phyloP scores from a whole-genome alignment of 73 alveolate species.

The Loxodes magnus region DNA sequence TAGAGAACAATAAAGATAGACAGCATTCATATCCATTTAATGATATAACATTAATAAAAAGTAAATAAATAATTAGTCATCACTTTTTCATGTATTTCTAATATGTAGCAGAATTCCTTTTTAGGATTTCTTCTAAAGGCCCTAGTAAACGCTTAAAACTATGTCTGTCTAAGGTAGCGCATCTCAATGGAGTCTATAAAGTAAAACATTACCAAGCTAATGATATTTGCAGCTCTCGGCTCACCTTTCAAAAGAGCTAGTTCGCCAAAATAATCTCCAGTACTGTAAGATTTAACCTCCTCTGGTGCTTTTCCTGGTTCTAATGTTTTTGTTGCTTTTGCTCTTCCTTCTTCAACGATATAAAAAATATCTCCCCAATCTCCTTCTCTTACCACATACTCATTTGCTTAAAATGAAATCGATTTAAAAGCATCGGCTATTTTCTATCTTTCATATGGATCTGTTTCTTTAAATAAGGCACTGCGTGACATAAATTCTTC shows the following conservation, averaged over 20 bases:
- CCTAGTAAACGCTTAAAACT: conserved; percentile 68
- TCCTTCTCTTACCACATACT: conserved; percentile 60
- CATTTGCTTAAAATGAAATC: conserved; percentile 38
- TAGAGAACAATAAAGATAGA: too few species aligned
- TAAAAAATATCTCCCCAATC: conserved; percentile 87
- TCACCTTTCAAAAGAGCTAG: conserved; percentile 30
- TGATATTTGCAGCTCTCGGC: conserved; percentile 46
- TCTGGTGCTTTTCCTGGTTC: conserved; percentile 27
- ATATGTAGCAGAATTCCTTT: conserved; percentile 46
- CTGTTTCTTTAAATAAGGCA: conserved; percentile 59
- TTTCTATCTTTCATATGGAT: conserved; percentile 69
- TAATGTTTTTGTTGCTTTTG: conserved; percentile 77
- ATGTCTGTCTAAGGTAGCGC: conserved; percentile 40
- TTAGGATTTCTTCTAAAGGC: conserved; percentile 58
- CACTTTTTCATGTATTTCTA: conserved; percentile 32
- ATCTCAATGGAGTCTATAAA: conserved; percentile 31
- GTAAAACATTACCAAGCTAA: too few species aligned
- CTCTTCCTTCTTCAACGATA: conserved; percentile 77
- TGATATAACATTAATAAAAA: too few species aligned
- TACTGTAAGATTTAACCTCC: conserved; percentile 17
- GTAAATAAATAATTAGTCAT: too few species aligned
- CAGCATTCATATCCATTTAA: too few species aligned
- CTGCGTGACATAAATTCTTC: conserved; percentile 55
- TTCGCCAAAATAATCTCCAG: conserved; percentile 45
- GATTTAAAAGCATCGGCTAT: conserved; percentile 78